Conservation (phyloP, 1,139 yeast species). For the Oligophagozyma castellii region DNA sequence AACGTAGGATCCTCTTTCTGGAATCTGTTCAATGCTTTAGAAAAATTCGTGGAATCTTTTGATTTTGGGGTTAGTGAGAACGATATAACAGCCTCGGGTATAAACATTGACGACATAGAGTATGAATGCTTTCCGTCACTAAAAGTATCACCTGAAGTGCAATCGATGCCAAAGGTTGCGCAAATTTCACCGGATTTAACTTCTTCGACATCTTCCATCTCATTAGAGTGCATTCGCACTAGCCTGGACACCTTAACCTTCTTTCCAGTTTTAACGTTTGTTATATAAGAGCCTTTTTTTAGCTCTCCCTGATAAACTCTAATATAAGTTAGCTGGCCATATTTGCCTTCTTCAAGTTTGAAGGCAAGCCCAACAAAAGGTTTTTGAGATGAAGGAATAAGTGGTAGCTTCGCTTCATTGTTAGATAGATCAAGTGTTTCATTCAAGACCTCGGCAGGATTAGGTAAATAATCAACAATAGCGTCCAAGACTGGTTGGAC, state of each 20-base stretch:
- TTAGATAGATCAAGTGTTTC: slow-evolving; percentile 70
- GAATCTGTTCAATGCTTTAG: slow-evolving; percentile 93
- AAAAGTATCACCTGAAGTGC: slow-evolving; percentile 98
- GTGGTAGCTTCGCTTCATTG: slow-evolving; percentile 58
- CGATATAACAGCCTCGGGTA: slow-evolving; percentile 96
- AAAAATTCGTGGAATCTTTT: slow-evolving; percentile 77
- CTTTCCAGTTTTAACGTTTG: slow-evolving; percentile 85
- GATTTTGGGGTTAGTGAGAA: slow-evolving; percentile 79
- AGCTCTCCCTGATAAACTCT: slow-evolving; percentile 94
- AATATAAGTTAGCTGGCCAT: slow-evolving; percentile 92
- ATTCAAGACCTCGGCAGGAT: slow-evolving; percentile 85
- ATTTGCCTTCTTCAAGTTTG: slow-evolving; percentile 95
- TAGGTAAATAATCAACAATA: slow-evolving; percentile 88
- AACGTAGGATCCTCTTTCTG: slow-evolving; percentile 99
- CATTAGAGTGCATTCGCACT: slow-evolving; percentile 97
- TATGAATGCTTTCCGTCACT: slow-evolving; percentile 67
- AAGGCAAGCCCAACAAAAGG: slow-evolving; percentile 96
- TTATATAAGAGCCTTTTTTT: slow-evolving; percentile 80
- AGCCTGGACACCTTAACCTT: slow-evolving; percentile 88
- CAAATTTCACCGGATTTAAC: slow-evolving; percentile 98
- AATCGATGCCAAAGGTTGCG: slow-evolving; percentile 97
- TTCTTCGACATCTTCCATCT: slow-evolving; percentile 95
- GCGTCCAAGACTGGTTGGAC: slow-evolving; percentile 92
- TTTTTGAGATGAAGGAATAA: slow-evolving; percentile 57
- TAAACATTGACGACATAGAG: slow-evolving; percentile 95